Conservation (phyloP, 208 protist species). For the Herpetomonas tarakana region DNA sequence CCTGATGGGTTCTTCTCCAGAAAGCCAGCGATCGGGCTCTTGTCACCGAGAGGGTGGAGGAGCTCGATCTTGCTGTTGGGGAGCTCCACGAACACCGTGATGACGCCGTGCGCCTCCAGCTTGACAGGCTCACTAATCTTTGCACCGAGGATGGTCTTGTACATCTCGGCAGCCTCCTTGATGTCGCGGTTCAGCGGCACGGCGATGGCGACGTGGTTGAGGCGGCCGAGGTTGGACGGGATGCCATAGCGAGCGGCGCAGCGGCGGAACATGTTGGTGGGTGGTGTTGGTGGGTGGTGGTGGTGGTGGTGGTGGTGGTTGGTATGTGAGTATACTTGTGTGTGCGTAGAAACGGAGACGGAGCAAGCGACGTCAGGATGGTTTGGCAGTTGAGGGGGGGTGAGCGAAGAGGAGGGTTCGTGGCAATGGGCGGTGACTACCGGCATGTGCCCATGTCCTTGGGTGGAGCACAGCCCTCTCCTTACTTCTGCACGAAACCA, state of each 20-base stretch:
- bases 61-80: conserved; percentile 92
- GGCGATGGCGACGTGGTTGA: conserved; percentile 95
- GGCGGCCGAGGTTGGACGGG: conserved; percentile 52
- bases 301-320: background rate
- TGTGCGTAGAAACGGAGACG: no score
- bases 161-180: conserved; percentile 53
- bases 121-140: conserved; percentile 76
- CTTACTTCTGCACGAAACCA: no score
- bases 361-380: no score
- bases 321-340: background rate
- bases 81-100: conserved; percentile 91
- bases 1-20: conserved; percentile 87
- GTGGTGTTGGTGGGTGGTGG: no score
- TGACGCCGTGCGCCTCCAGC: conserved; percentile 90
- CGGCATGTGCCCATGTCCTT: no score
- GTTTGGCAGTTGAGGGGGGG: no score
- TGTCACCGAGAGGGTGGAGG: conserved; percentile 86
- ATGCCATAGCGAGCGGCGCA: conserved; percentile 11
- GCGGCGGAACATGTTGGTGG: conserved; percentile 28
- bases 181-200: conserved; percentile 69
- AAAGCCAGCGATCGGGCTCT: conserved; percentile 88
- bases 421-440: no score
- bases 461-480: no score
- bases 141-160: conserved; percentile 70
- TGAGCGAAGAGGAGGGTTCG: no score